A percentile compares a stretch with the other conserved stretches of the same genome.
phyloP scores from a whole-genome alignment of 805 yeast species.

The Candida chauliodis region DNA sequence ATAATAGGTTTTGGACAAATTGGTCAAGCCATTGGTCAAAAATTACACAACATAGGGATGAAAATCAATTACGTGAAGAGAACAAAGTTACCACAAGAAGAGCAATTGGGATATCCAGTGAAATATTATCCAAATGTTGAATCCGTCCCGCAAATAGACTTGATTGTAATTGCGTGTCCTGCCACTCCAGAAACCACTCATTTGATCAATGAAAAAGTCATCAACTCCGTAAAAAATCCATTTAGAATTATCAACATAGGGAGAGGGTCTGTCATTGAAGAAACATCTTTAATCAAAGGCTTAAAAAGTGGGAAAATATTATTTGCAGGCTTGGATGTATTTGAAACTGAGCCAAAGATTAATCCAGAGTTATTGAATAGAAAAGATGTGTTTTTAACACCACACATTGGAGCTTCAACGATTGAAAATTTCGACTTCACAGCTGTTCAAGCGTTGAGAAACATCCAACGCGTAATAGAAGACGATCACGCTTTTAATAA shows the following conservation, averaged over 20 bases:
- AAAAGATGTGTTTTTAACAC: conserved; percentile 62
- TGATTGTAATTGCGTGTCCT: conserved; percentile 66
- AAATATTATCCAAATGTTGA: conserved; percentile 36
- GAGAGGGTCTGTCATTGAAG: conserved; percentile 67
- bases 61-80: conserved; percentile 60
- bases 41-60: conserved; percentile 62
- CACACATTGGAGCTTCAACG: conserved; percentile 73
- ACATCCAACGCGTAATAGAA: conserved; percentile 45
- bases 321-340: conserved; percentile 74
- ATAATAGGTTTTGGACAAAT: conserved; percentile 76
- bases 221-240: conserved; percentile 48
- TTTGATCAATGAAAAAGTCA: conserved; percentile 47
- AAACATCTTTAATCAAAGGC: conserved; percentile 59
- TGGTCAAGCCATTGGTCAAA: conserved; percentile 60
- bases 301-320: conserved; percentile 56
- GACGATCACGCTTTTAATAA: conserved; percentile 35
- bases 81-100: conserved; percentile 29
- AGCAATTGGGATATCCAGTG: conserved; percentile 42
- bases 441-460: conserved; percentile 50
- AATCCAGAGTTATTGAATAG: conserved; percentile 48
- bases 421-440: conserved; percentile 51
- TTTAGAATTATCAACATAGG: conserved; percentile 72
- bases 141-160: conserved; percentile 44
- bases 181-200: conserved; percentile 55
- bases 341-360: conserved; percentile 57